Evolutionary conservation across 1,284 basidiomycete species (phyloP), one percentile per base, ranked within the genome.

Genomic region (Peniophora sp.): DNA sequence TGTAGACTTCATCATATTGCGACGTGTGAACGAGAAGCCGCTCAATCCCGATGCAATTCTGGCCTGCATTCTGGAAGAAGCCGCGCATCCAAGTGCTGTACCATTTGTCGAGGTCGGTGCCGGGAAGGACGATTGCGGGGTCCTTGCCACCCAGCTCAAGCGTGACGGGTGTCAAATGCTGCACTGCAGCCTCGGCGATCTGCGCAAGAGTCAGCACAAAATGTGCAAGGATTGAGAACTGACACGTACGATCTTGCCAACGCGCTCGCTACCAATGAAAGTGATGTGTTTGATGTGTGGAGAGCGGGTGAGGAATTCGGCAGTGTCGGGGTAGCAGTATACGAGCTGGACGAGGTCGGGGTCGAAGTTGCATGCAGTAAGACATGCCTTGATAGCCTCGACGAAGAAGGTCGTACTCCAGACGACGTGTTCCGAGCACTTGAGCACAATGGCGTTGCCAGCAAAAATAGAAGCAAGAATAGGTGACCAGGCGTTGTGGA

Each of bases 21-120:
- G 75, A 74, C 0, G 71, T 64, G 59, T 92, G 91, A 32, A 98
- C 92, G 45, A 98, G 79, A 57, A 97, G 81, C 0, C 94, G 81
- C 66, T 99, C 96, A 53, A 96, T 90, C 24, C 95, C 94, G 58
- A 97, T 96, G 65, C 96, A 99, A 65, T 98, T 98, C 69, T 98
- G 96, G 16, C 96, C 96, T 41, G 80, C 79, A 55, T 92, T 92
- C 74, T 94, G 92, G 90, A 89, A 96, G 50, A 90, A 78, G 41
- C 89, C 92, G 47, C 92, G 85, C 83, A 96, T 85, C 79, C 83
- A 85, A 27, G 83, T 59, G 55, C 81, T 81, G n/a, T 76, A 70
- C 76, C 82, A 89, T 61, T 79, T 80, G 36, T 82, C 66, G 20
- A 91, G 68, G 55, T 90, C 78, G 5, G 89, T 89, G 34, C 75